phyloP scores from a whole-genome alignment of 2,329 filamentous ascomycete genomes.

The Metarhizium robertsii region DNA sequence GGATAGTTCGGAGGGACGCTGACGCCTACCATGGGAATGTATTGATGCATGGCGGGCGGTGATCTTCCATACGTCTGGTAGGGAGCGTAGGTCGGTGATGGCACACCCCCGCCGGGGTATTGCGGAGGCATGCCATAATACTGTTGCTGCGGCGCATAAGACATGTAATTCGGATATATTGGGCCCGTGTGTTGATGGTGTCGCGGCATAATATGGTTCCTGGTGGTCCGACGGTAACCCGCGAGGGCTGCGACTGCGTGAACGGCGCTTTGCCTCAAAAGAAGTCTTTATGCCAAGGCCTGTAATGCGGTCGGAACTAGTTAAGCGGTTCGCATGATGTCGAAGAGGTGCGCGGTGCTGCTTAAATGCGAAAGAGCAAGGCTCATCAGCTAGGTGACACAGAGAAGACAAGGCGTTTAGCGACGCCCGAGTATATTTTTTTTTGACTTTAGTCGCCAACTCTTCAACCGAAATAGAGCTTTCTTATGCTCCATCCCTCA shows the following conservation, averaged over 20 bases:
- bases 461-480: not conserved
- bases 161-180: constrained; percentile 43
- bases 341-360: not conserved
- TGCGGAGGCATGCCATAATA: constrained; percentile 49
- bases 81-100: constrained; percentile 35
- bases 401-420: not conserved
- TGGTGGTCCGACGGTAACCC: too few relatives aligned
- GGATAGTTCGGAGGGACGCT: constrained; percentile 37
- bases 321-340: too few relatives aligned
- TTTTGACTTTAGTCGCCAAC: not conserved
- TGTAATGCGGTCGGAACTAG: too few relatives aligned
- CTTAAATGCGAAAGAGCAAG: not conserved
- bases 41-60: constrained; percentile 44
- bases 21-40: constrained; percentile 41
- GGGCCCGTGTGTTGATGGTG: constrained; percentile 32
- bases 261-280: too few relatives aligned
- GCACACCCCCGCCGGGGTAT: constrained; percentile 44
- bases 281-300: too few relatives aligned
- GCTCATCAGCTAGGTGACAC: not conserved
- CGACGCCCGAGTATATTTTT: not conserved
- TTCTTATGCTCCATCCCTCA: not conserved
- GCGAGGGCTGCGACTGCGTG: too few relatives aligned
- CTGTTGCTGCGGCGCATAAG: constrained; percentile 34
- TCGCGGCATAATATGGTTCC: not conserved
- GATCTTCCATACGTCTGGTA: constrained; percentile 41